These are phyloP conservation scores for Malus hybrid DNA, from an alignment of 331 rosid genomes.

Conservation along the genomic window DNA sequence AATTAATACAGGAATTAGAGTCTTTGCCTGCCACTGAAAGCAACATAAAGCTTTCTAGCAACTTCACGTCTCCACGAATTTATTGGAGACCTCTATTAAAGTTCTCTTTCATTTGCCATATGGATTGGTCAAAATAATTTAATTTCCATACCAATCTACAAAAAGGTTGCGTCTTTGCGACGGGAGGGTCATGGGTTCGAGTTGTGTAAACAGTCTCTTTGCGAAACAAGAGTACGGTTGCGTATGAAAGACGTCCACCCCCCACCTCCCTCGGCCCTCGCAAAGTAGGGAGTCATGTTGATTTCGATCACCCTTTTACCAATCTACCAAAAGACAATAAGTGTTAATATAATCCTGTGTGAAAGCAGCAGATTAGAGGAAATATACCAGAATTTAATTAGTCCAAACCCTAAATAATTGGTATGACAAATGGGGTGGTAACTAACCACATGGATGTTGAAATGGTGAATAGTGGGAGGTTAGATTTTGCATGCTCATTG, in stretches of 20 bases:
- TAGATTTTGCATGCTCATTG: slow-evolving; percentile 30
- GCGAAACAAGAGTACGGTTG: too few relatives aligned
- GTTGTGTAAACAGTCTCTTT: too few relatives aligned
- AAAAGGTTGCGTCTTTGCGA: too few relatives aligned
- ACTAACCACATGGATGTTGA: background rate
- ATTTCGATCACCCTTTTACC: too few relatives aligned
- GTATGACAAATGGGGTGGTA: slow-evolving; percentile 4
- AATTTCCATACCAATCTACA: background rate
- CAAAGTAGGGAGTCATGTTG: too few relatives aligned
- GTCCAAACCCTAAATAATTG: background rate
- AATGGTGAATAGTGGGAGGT: slow-evolving; percentile 28
- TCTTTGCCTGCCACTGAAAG: background rate
- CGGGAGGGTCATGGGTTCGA: accelerated
- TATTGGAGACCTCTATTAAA: background rate
- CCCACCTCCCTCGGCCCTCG: too few relatives aligned
- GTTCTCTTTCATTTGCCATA: background rate
- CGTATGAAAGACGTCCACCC: too few relatives aligned
- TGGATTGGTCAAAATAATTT: background rate
- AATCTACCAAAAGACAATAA: background rate
- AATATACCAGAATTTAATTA: background rate
- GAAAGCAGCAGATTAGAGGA: background rate
- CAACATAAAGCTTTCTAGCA: background rate
- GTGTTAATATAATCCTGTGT: background rate
- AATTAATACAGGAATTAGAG: background rate
- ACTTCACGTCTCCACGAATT: slow-evolving; percentile 11